Conservation (phyloP, 2,329 filamentous ascomycete genomes). For the Paecilomyces dactylethromorphus region DNA sequence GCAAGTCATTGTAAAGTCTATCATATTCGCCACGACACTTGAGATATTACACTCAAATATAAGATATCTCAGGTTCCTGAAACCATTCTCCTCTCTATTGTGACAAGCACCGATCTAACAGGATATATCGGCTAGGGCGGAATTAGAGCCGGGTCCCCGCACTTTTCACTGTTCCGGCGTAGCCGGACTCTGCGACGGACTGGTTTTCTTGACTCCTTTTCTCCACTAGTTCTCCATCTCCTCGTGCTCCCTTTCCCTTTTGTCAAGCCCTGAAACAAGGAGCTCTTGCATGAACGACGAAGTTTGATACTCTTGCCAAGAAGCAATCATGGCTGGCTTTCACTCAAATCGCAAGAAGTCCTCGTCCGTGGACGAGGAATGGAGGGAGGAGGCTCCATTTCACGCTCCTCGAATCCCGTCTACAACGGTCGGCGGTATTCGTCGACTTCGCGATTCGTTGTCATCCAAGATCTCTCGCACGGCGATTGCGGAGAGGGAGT, state of each 20-base stretch:
- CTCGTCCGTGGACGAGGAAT: background rate
- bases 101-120: background rate
- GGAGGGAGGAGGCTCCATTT: slow-evolving; percentile 25
- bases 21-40: too few relatives aligned
- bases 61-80: background rate
- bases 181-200: background rate
- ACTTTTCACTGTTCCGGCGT: background rate
- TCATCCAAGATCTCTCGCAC: slow-evolving; percentile 24
- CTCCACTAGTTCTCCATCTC: background rate
- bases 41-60: background rate
- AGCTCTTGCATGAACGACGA: background rate
- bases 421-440: slow-evolving; percentile 22
- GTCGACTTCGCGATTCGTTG: slow-evolving; percentile 28
- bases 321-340: background rate
- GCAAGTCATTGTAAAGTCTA: too few relatives aligned
- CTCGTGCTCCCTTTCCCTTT: background rate
- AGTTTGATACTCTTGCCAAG: background rate
- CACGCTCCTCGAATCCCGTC: slow-evolving; percentile 22
- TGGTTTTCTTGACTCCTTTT: background rate
- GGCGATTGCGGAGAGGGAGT: slow-evolving; percentile 26
- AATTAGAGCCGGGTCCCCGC: background rate
- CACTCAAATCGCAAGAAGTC: background rate
- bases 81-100: background rate
- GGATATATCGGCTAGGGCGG: background rate
- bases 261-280: background rate